Evolutionary conservation across 2,329 filamentous ascomycete genomes (phyloP).

Genomic region (Exophiala sp.): DNA sequence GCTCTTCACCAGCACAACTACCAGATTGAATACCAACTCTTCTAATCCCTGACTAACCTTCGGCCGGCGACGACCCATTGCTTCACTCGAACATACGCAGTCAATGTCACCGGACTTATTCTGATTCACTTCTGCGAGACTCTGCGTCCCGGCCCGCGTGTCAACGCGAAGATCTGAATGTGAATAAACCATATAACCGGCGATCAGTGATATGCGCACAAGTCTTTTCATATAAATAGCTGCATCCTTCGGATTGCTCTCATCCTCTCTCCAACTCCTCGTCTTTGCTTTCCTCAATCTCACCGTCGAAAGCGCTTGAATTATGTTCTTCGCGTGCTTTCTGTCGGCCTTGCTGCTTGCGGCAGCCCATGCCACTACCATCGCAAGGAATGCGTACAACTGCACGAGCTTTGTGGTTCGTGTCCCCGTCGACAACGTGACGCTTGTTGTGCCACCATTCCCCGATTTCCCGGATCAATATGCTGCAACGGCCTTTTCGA

Average conservation of each 20-base stretch:
- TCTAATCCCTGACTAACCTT: background rate
- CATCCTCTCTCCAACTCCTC: no score
- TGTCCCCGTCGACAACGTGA: conserved; percentile 18
- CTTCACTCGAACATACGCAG: background rate
- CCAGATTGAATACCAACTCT: background rate
- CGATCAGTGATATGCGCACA: background rate
- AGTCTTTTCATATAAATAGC: background rate
- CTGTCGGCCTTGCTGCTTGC: conserved; percentile 6
- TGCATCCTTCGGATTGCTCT: no score
- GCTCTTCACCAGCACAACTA: background rate
- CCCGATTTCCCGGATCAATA: conserved; percentile 15
- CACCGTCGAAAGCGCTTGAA: background rate
- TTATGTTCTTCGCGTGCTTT: conserved; percentile 6
- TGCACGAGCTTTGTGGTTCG: conserved; percentile 20
- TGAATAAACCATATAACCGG: conserved; percentile 1
- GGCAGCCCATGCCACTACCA: background rate
- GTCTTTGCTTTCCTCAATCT: background rate
- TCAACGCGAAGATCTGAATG: background rate
- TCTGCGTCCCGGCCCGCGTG: no score
- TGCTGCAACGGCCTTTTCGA: conserved; percentile 14
- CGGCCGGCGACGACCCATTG: background rate
- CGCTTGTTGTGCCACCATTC: conserved; percentile 18
- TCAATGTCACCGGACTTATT: background rate
- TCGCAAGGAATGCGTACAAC: conserved; percentile 16
- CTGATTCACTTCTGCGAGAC: background rate